These are phyloP conservation scores for Elsinoe fawcettii DNA, from an alignment of 2,329 filamentous ascomycete species.

Conservation along the genomic window DNA sequence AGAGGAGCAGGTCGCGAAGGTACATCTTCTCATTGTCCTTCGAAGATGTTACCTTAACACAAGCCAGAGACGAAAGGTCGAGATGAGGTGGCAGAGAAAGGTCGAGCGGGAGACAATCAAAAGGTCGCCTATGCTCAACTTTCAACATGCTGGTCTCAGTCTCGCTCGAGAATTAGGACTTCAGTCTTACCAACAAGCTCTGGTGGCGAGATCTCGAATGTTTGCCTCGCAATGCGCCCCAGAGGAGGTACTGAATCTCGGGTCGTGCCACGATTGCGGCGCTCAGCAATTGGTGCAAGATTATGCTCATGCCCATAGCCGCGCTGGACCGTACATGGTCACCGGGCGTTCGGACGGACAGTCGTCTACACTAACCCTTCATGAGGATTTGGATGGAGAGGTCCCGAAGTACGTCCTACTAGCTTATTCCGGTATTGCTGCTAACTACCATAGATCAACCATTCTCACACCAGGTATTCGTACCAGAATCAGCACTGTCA, in stretches of 20 bases:
- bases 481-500: conserved; percentile 8
- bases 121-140: conserved; percentile 13
- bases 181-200: conserved; percentile 10
- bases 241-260: conserved; percentile 1
- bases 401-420: not conserved
- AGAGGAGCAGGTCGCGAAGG: conserved; percentile 29
- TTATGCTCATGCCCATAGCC: no score
- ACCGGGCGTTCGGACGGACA: conserved; percentile 3
- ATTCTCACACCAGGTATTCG: conserved; percentile 11
- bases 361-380: not conserved
- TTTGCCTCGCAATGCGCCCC: conserved; percentile 4
- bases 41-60: not conserved
- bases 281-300: conserved; percentile 16
- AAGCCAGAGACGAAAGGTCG: conserved; percentile 16
- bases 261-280: conserved; percentile 15
- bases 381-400: not conserved
- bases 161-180: conserved; percentile 16
- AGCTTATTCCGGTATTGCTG: not conserved
- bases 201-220: conserved; percentile 10
- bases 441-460: not conserved
- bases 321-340: not conserved
- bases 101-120: conserved; percentile 13
- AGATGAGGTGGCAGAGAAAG: conserved; percentile 4
- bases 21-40: conserved; percentile 15
- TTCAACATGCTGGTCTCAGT: conserved; percentile 1